phyloP scores from a whole-genome alignment of 2,329 filamentous ascomycete genomes.

The Clonostachys rosea region DNA sequence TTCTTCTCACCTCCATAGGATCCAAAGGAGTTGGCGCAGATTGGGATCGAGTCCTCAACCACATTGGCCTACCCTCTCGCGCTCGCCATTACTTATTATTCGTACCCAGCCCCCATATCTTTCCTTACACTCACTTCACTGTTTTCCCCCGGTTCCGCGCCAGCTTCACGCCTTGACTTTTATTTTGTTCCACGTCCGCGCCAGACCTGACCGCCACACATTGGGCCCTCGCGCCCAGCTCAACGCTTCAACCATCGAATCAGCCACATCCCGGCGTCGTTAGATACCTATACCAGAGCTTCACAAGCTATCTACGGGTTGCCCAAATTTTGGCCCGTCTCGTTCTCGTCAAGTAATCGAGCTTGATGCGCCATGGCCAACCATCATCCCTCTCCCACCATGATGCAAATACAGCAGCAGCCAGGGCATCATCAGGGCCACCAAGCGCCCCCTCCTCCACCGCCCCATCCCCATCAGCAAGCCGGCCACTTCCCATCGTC shows the following conservation, averaged over 20 bases:
- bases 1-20: too few relatives aligned
- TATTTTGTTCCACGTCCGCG: neutral
- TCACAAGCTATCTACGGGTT: neutral
- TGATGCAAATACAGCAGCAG: constrained; percentile 64
- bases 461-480: constrained; percentile 28
- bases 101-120: neutral
- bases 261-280: too few relatives aligned
- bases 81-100: neutral
- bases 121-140: neutral
- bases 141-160: neutral
- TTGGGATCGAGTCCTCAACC: too few relatives aligned
- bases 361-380: constrained; percentile 54
- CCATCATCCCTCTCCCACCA: constrained; percentile 76
- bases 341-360: neutral
- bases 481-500: constrained; percentile 56
- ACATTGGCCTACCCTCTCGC: too few relatives aligned
- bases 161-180: too few relatives aligned
- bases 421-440: constrained; percentile 53
- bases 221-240: too few relatives aligned
- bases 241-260: too few relatives aligned
- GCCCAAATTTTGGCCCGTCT: neutral
- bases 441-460: constrained; percentile 46
- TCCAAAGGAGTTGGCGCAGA: too few relatives aligned
- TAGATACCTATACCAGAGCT: too few relatives aligned
- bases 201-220: too few relatives aligned